Conservation (phyloP, 2,329 filamentous ascomycete species). For the Tolypocladium tundrense region DNA sequence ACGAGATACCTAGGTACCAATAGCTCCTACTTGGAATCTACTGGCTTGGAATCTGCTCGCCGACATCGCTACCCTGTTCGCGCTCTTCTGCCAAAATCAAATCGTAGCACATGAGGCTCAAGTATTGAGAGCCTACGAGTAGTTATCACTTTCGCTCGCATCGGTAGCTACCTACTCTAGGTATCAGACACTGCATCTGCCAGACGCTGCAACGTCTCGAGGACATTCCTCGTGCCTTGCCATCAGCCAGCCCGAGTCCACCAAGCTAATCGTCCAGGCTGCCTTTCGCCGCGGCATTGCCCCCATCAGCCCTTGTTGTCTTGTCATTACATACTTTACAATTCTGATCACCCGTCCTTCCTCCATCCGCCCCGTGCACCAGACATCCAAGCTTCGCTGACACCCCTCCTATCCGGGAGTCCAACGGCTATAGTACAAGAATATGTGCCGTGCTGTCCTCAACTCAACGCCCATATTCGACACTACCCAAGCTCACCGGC, state of each 20-base stretch:
- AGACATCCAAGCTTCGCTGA: constrained; percentile 1
- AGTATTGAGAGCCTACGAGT: background rate
- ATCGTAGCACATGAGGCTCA: background rate
- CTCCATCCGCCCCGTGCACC: background rate
- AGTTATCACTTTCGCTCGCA: background rate
- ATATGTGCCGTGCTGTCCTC: background rate
- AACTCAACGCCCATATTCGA: background rate
- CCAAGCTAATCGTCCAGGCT: background rate
- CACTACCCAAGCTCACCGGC: background rate
- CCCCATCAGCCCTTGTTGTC: background rate
- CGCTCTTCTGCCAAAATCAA: background rate
- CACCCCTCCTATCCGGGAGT: background rate
- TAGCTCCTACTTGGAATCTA: too few relatives aligned
- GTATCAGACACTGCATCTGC: background rate
- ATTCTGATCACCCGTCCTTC: background rate
- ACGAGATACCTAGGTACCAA: background rate
- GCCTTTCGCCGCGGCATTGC: background rate
- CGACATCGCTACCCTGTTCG: background rate
- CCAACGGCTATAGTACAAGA: constrained; percentile 4
- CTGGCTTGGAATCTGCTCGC: background rate
- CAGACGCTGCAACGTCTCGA: background rate
- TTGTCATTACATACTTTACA: background rate
- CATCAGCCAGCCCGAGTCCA: background rate
- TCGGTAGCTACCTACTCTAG: background rate
- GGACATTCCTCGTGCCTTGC: background rate